Evolutionary conservation across 148 eudicot genomes (phyloP).

Genomic region (Silene uniflora): DNA sequence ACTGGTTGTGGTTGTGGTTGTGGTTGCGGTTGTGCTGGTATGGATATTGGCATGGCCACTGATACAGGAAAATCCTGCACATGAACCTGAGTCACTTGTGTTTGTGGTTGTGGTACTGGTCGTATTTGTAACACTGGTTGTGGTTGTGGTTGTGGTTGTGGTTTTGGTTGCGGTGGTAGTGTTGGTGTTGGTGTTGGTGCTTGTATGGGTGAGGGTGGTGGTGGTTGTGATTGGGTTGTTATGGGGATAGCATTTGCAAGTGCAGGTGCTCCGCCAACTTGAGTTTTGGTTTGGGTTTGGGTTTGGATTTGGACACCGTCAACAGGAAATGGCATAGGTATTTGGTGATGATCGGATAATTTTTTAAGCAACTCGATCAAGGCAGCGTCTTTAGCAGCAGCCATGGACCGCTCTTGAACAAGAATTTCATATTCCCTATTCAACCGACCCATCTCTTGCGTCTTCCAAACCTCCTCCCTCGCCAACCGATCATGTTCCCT

Average conservation of each 20-base stretch:
- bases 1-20: constrained; percentile 20
- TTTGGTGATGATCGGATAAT: constrained; percentile 56
- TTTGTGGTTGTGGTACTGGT: constrained; percentile 7
- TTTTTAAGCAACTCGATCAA: constrained; percentile 62
- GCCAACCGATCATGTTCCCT: constrained; percentile 60
- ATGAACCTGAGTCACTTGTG: not conserved
- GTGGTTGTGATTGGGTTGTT: not conserved
- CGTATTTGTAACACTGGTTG: constrained; percentile 4
- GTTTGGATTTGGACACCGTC: constrained; percentile 14
- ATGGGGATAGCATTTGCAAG: not conserved
- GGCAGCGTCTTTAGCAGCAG: constrained; percentile 79
- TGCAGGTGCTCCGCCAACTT: constrained; percentile 14
- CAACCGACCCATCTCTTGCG: constrained; percentile 59
- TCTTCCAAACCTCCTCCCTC: constrained; percentile 82
- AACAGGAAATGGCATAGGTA: constrained; percentile 28
- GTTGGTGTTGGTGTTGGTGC: not conserved
- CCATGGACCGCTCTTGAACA: constrained; percentile 64
- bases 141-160: constrained; percentile 4
- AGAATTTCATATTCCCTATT: constrained; percentile 63
- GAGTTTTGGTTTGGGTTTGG: constrained; percentile 20
- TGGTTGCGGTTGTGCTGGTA: constrained; percentile 15
- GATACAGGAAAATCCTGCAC: constrained; percentile 9
- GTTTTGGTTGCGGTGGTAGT: constrained; percentile 15
- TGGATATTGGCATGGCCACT: not conserved
- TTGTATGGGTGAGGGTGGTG: not conserved